A percentile compares a stretch with the other conserved stretches of the same genome.
These are phyloP conservation scores for Bonia amplexicaulis DNA, from an alignment of 176 grass and related monocot species.

Conservation along the genomic window DNA sequence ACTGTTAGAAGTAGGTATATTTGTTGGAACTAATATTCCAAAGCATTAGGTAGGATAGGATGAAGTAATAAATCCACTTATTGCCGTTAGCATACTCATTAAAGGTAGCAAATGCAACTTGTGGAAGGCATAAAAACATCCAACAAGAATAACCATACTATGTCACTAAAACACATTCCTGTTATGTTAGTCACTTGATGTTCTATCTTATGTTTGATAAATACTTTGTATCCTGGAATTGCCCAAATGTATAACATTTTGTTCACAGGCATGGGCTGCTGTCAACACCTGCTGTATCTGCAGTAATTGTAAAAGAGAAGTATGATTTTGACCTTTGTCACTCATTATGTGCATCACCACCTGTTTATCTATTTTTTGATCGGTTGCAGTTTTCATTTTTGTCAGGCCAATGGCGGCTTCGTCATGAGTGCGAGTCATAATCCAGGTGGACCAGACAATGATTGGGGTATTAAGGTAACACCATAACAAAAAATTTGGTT, in stretches of 20 bases:
- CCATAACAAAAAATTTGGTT: neutral
- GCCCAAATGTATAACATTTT: neutral
- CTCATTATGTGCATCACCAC: neutral
- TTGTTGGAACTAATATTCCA: neutral
- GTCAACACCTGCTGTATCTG: constrained; percentile 87
- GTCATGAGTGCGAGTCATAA: constrained; percentile 97
- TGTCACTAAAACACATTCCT: constrained; percentile 4
- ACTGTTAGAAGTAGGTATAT: neutral
- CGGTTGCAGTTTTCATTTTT: constrained; percentile 17
- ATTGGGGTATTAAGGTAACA: constrained; percentile 96
- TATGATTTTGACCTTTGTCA: constrained; percentile 17
- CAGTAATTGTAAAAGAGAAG: constrained; percentile 82
- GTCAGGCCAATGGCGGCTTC: constrained; percentile 83
- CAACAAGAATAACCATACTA: neutral
- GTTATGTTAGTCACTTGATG: constrained; percentile 10
- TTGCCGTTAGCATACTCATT: neutral
- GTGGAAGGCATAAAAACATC: neutral
- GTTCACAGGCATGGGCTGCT: constrained; percentile 60
- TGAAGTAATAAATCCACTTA: neutral
- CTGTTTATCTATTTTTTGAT: neutral
- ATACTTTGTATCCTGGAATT: neutral
- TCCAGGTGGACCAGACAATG: constrained; percentile 81
- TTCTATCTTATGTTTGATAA: neutral
- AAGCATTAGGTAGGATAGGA: neutral
- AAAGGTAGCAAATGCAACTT: neutral